Evolutionary conservation across 2,329 filamentous ascomycete species (phyloP).

Genomic region (Curvularia spicifera): DNA sequence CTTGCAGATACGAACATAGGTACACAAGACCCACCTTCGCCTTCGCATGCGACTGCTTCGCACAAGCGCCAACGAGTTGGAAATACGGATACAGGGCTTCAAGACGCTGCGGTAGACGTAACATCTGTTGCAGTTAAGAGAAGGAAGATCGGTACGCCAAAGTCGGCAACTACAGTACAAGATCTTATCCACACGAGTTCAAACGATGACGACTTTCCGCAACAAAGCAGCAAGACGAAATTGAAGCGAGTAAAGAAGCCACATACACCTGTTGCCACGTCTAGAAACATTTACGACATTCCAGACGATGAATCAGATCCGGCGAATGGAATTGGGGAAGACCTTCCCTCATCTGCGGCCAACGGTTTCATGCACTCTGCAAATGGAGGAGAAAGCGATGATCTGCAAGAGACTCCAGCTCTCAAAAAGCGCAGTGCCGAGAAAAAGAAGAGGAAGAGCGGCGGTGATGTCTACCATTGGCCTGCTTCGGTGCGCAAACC

Average conservation of each 20-base stretch:
- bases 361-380: neutral
- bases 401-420: neutral
- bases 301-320: conserved; percentile 7
- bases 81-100: neutral
- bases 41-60: neutral
- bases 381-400: neutral
- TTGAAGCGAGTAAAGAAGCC: conserved; percentile 14
- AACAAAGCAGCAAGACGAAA: conserved; percentile 3
- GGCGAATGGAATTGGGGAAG: neutral
- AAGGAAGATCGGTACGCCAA: conserved; percentile 9
- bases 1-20: conserved; percentile 3
- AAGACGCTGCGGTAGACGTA: neutral
- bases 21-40: neutral
- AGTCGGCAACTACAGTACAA: conserved; percentile 4
- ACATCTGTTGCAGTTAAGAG: conserved; percentile 7
- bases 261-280: conserved; percentile 1
- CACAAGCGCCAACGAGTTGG: conserved; percentile 1
- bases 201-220: neutral
- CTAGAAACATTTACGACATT: conserved; percentile 7
- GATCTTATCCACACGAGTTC: conserved; percentile 4
- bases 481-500: conserved; percentile 9
- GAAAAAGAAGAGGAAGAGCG: neutral
- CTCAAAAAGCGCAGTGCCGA: neutral
- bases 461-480: neutral
- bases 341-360: neutral